These are phyloP conservation scores for Ustilago tritici DNA, from an alignment of 1,284 basidiomycete genomes.

Conservation along the genomic window DNA sequence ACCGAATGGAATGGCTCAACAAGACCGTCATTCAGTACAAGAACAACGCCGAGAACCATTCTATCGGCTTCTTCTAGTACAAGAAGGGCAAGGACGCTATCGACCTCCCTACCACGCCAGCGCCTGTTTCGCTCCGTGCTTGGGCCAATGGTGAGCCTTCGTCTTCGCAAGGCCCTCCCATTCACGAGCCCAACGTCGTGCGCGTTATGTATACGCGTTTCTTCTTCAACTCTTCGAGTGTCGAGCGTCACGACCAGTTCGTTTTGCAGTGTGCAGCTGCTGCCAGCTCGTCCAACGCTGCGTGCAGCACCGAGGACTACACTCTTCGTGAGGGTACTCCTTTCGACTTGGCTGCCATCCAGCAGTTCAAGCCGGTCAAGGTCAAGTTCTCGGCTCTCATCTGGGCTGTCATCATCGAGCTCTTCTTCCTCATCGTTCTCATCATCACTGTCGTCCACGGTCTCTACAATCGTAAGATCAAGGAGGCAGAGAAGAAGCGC, in stretches of 20 bases:
- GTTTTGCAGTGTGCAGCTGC: slow-evolving; percentile 37
- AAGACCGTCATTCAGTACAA: slow-evolving; percentile 44
- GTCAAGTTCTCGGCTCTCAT: slow-evolving; percentile 37
- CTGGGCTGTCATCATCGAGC: slow-evolving; percentile 43
- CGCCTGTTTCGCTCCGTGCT: slow-evolving; percentile 49
- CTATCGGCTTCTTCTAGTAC: slow-evolving; percentile 33
- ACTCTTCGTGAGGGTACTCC: slow-evolving; percentile 51
- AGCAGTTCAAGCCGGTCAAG: slow-evolving; percentile 25
- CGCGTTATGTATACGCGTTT: slow-evolving; percentile 59
- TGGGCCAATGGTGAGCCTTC: slow-evolving; percentile 57
- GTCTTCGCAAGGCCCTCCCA: slow-evolving; percentile 50
- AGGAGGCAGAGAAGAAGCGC: slow-evolving; percentile 43
- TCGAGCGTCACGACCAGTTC: slow-evolving; percentile 50
- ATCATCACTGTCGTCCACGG: slow-evolving; percentile 50
- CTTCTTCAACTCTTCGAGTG: slow-evolving; percentile 62
- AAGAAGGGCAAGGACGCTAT: slow-evolving; percentile 35
- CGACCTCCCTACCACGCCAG: slow-evolving; percentile 53
- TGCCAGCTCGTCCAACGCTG: slow-evolving; percentile 21
- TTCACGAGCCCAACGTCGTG: slow-evolving; percentile 37
- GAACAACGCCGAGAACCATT: slow-evolving; percentile 47
- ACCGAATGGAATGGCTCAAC: slow-evolving; percentile 62
- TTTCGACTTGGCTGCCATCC: slow-evolving; percentile 30
- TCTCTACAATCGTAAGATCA: slow-evolving; percentile 44
- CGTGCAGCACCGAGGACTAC: slow-evolving; percentile 59
- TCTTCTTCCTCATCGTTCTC: slow-evolving; percentile 44